Base-by-base conservation (phyloP, 2,329 filamentous ascomycete species). In the Colletotrichum nymphaeae region DNA sequence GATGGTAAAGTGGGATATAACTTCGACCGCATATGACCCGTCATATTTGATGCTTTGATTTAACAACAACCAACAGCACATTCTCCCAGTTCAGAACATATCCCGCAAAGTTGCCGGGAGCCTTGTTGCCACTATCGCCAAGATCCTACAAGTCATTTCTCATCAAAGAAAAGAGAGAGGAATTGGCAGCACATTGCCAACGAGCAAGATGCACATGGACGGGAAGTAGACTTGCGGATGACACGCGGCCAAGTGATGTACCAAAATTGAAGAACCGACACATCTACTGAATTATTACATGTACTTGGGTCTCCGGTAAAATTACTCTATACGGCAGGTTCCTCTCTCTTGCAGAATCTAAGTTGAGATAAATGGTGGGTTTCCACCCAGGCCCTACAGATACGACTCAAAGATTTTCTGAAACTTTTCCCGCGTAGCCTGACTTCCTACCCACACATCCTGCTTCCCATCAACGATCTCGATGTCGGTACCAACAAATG, bases 371-470 rank as follows among this genome's bases (percentile, higher is more conserved):
- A 49, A 6, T n/a, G 19, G 42, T 19, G 19, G 19, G 11, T n/a
- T 49, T 49, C 16, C 9, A 6, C 5, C 19, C 11, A 22, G 19
- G 16, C 11, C n/a, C 24, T 60, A 60, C 35, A 60, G 24, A 9
- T 72, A 74, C 35, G 72, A 72, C 46, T 78, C 58, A 9, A 80
- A 80, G 0, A 79, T 11, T 58, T 75, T 66, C 63, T 80, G 59
- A 19, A 75, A 80, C 57, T 78, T 77, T 2, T 67, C 12, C 4
- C 60, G 62, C 8, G 63, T 75, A 1, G 60, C 53, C 19, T 70
- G 63, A 8, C 76, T 74, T 0, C 78, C 79, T 2, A 75, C 56
- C 78, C 79, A 80, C 4, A 79, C 75, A 70, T 77, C 77, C n/a
- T 66, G 71, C 0, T 55, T 73, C 28, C 63, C 56, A 12, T 80